Base-by-base conservation (phyloP, 768 basidiomycete genomes). In the Boletus huronensis region DNA sequence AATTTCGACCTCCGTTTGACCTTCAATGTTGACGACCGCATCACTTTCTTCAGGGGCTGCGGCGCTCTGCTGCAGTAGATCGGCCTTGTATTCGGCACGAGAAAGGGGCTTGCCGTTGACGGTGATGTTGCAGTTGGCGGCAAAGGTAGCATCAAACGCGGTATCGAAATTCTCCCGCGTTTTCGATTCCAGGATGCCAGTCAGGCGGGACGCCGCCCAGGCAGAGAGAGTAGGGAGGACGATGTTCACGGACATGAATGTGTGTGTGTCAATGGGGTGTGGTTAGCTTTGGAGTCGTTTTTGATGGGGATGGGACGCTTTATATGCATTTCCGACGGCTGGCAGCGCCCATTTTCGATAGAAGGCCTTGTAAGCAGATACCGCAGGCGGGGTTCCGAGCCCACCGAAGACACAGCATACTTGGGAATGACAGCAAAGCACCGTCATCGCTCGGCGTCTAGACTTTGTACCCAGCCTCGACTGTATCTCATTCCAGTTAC, bases 101-200 rank as follows among this genome's bases (percentile, higher is more conserved):
- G 74, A 68, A 34, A 75, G 26, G 14, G 64, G 29, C 25, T 68
- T 64, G 17, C 76, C 79, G 56, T 82, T 82, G 51, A 81, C 63
- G 3, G 66, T 71, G 52, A 80, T 64, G 1, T 56, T 62, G 28
- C 68, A 72, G 16, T 75, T 23, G 35, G 64, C 29, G 7, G 75
- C 70, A 53, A 82, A 63, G 54, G 77, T 76, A 2, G 53, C 62
- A 34, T 80, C 72, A 64, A 81, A 77, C 0, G 74, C 71, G 19
- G 54, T 31, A 44, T 72, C 54, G 54, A 79, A 77, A 17, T 64
- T 70, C 0, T 54, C 53, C 23, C 62, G 39, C 5, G 68, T 75
- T 32, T 74, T 75, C 6, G 78, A 74, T 52, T 70, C 56, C 56
- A 77, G 67, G 43, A 81, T 50, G 25, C 73, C 58, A 4, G 65